A percentile compares a stretch with the other conserved stretches of the same genome.
These are phyloP conservation scores for Dalbergia oliveri DNA, from an alignment of 306 rosid genomes.

Conservation along the genomic window DNA sequence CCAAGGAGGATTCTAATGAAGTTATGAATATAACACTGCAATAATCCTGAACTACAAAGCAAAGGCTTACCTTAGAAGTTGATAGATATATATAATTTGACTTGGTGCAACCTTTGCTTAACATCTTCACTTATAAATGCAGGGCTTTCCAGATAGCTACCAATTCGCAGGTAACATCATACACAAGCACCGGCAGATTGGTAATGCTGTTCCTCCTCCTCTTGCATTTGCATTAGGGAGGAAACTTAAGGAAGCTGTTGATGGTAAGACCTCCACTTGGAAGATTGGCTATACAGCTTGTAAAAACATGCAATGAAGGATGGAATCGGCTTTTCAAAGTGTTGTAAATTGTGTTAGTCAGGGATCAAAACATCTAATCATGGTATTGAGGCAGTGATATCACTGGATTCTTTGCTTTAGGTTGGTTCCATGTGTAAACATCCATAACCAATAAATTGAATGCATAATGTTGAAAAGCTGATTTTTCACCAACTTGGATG, in stretches of 20 bases:
- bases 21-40: no score
- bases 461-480: constrained; percentile 5
- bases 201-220: constrained; percentile 98
- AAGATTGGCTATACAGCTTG: neutral
- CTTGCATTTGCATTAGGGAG: constrained; percentile 84
- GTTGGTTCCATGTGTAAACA: neutral
- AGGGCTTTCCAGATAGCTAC: constrained; percentile 91
- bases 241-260: constrained; percentile 81
- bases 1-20: neutral
- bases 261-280: constrained; percentile 49
- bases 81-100: neutral
- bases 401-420: constrained; percentile 10
- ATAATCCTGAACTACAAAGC: neutral
- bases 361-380: neutral
- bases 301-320: constrained; percentile 6
- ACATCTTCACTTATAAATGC: constrained; percentile 46
- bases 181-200: constrained; percentile 94
- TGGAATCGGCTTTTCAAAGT: neutral
- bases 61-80: neutral
- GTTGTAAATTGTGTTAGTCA: constrained; percentile 25
- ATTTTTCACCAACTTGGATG: constrained; percentile 16
- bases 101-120: neutral
- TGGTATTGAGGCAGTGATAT: constrained; percentile 32
- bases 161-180: constrained; percentile 73
- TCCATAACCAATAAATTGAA: neutral